Evolutionary conservation across 2,329 filamentous ascomycete genomes (phyloP), one percentile per base, ranked within the genome.

Genomic region (Incumbomyces lentus): DNA sequence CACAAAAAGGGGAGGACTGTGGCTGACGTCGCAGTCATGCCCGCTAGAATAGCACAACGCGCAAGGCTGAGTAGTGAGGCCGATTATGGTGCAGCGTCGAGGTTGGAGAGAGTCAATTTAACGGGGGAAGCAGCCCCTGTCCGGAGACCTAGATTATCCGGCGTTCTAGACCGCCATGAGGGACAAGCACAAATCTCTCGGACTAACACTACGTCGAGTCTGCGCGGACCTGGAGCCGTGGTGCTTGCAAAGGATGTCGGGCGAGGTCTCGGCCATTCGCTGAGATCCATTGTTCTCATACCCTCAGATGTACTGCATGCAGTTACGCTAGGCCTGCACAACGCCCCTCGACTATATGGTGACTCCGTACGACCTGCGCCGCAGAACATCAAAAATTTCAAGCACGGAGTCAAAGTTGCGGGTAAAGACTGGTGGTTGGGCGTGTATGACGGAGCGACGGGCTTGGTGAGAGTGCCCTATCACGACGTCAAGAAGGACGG

Each of bases 311-410:
- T 76, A 33, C 68, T 68, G 2, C 60, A 75, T 31, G 72, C 71
- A 0, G 52, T 73, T 1, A 66, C 72, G 0, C 71, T 75, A 50
- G 74, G 74, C 4, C 70, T 76, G 46, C 72, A 75, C 49, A 73
- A 71, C 19, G 69, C 71, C 12, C 74, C 74, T 3, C 69, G 68
- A 19, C 61, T 76, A 1, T 76, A 76, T 51, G 72, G 72, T 18
- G 72, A 72, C 52, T 63, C 68, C 22, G 67, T 73, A 22, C 62
- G 71, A 6, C 64, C 65, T 10, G 60, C 66, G 2, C 63, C 64
- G 6, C 58, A 52, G 10, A 46, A 51, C 22, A 67, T 75, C 40
- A 69, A 64, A 2, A 72, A 70, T 6, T 65, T 73, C 48, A 65
- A 68, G 39, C 69, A 67, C 3, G 72, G 72, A 2, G 53, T 59